Evolutionary conservation across 2,329 filamentous ascomycete genomes (phyloP).

Genomic region (Anthostomella pinea): DNA sequence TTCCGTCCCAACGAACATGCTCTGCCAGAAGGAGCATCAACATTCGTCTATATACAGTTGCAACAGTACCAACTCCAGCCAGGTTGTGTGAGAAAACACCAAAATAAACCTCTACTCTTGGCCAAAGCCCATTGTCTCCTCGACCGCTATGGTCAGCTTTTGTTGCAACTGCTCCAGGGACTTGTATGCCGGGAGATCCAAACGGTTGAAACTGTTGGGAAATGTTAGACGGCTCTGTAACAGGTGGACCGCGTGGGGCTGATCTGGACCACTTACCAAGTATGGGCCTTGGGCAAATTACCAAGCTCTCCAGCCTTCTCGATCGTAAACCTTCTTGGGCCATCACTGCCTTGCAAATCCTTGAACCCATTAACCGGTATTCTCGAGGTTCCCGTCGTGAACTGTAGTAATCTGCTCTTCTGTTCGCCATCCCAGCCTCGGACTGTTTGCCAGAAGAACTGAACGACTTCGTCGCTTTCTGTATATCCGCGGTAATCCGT

Average conservation of each 20-base stretch:
- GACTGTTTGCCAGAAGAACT: constrained; percentile 98
- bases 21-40: constrained; percentile 10
- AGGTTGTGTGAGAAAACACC: constrained; percentile 10
- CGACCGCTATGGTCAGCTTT: constrained; percentile 94
- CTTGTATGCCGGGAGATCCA: constrained; percentile 94
- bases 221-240: constrained; percentile 18
- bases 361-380: constrained; percentile 99
- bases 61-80: constrained; percentile 1
- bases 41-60: constrained; percentile 25
- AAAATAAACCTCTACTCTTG: constrained; percentile 68
- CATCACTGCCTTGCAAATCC: constrained; percentile 95
- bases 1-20: constrained; percentile 10
- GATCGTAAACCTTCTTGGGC: constrained; percentile 92
- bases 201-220: constrained; percentile 79
- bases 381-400: constrained; percentile 94
- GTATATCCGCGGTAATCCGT: constrained; percentile 99
- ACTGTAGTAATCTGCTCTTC: constrained; percentile 93
- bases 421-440: constrained; percentile 97
- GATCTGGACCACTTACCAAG: constrained; percentile 67
- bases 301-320: constrained; percentile 91
- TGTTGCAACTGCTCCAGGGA: constrained; percentile 76
- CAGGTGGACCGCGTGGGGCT: background rate
- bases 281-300: constrained; percentile 95
- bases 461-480: constrained; percentile 93
- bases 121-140: constrained; percentile 98